phyloP scores from a whole-genome alignment of 225 moss, liverwort and hornwort genomes.

The Thuidium tamariscinum region DNA sequence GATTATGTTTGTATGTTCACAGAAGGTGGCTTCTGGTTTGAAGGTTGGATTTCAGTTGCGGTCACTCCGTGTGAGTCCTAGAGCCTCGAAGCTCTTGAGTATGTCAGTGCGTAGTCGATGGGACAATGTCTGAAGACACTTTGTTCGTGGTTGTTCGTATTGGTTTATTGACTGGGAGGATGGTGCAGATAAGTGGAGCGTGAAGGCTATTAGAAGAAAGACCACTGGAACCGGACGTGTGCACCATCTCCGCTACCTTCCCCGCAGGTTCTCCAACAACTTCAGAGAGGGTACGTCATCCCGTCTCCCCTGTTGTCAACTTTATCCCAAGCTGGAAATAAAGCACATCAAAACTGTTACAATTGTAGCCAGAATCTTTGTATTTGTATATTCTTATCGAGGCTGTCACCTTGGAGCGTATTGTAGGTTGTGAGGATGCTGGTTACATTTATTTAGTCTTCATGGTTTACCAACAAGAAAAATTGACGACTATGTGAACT shows the following conservation, averaged over 20 bases:
- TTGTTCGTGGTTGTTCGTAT: neutral
- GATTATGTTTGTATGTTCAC: neutral
- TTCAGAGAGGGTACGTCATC: slow-evolving; percentile 59
- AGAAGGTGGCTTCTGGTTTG: neutral
- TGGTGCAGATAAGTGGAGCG: slow-evolving; percentile 72
- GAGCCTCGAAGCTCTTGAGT: neutral
- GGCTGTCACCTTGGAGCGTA: neutral
- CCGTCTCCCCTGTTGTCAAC: neutral
- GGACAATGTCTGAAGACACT: neutral
- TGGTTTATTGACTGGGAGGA: neutral
- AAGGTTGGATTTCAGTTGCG: neutral
- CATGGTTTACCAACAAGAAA: neutral
- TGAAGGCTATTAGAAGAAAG: slow-evolving; percentile 68
- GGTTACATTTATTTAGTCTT: neutral
- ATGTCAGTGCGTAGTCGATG: neutral
- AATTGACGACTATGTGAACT: neutral
- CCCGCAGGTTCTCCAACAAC: slow-evolving; percentile 54
- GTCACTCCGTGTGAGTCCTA: neutral
- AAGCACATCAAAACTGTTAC: neutral
- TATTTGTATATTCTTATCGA: neutral
- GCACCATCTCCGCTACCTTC: slow-evolving; percentile 80
- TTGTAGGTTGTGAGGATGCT: neutral
- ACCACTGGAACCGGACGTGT: slow-evolving; percentile 76
- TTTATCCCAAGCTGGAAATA: neutral
- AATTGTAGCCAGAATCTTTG: neutral